Percentiles rank a stretch among this genome's conserved stretches.
phyloP scores from a whole-genome alignment of 345 rosid genomes.

The Acer yangbiense region DNA sequence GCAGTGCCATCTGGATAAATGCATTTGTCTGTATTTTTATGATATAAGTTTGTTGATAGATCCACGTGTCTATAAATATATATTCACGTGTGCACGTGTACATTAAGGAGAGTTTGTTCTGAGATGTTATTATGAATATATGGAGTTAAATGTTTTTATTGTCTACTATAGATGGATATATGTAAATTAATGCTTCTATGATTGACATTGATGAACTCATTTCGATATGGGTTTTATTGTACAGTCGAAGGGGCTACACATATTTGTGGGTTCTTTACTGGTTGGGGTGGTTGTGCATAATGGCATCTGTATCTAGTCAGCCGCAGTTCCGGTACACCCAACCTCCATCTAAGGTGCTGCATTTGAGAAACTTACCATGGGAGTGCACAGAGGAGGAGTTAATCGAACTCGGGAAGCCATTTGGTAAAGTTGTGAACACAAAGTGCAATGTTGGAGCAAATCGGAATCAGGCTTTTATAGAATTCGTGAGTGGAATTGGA shows the following conservation, averaged over 20 bases:
- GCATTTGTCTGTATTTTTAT: not conserved
- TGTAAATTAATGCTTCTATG: not conserved
- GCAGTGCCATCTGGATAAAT: not conserved
- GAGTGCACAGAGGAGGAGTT: slow-evolving; percentile 96
- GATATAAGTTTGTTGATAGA: not conserved
- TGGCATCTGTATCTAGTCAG: slow-evolving; percentile 97
- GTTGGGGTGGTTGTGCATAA: slow-evolving; percentile 33
- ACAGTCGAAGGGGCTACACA: not conserved
- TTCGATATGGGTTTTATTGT: slow-evolving; percentile 15
- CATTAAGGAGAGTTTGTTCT: not conserved
- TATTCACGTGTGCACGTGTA: not conserved
- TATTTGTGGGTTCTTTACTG: slow-evolving; percentile 6
- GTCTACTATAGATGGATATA: not conserved
- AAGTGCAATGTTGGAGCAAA: slow-evolving; percentile 99
- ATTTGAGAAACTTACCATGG: slow-evolving; percentile 98
- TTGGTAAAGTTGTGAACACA: slow-evolving; percentile 92
- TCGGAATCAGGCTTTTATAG: slow-evolving; percentile 97
- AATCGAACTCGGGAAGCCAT: slow-evolving; percentile 95
- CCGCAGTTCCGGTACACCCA: slow-evolving; percentile 98
- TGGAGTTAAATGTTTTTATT: not conserved
- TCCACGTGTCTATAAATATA: not conserved
- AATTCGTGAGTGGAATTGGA: slow-evolving; percentile 65
- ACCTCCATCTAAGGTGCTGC: slow-evolving; percentile 98
- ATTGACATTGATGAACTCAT: not conserved
- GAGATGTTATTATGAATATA: not conserved